Evolutionary conservation across 371 early-diverging fungal species (phyloP).

Genomic region (Mortierella sp.): DNA sequence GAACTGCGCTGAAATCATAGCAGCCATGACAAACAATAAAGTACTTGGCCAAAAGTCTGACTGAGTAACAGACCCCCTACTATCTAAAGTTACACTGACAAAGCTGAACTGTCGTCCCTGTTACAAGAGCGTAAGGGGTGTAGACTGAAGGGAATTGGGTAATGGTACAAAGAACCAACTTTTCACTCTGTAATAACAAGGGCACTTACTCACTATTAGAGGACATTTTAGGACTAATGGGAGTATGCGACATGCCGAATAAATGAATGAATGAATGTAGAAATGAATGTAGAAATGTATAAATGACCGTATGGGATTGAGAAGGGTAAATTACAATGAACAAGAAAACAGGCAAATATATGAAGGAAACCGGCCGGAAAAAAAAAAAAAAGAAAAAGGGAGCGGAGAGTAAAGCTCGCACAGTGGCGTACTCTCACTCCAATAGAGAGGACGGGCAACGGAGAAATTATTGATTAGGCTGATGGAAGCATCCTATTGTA

Average conservation of each 20-base stretch:
- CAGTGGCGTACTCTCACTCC: neutral
- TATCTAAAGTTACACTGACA: too few relatives aligned
- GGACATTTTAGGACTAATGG: conserved; percentile 20
- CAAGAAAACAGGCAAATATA: neutral
- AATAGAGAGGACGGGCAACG: neutral
- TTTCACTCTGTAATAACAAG: neutral
- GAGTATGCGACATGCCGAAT: conserved; percentile 19
- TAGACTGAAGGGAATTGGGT: neutral
- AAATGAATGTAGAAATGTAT: neutral
- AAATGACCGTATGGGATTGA: neutral
- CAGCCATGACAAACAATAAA: too few relatives aligned
- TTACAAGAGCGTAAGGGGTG: too few relatives aligned
- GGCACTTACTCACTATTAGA: conserved; percentile 6
- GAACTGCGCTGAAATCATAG: too few relatives aligned
- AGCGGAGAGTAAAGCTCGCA: neutral
- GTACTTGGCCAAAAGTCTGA: too few relatives aligned
- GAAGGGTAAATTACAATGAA: neutral
- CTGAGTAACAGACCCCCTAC: too few relatives aligned
- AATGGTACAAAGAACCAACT: neutral
- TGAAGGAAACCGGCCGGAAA: neutral
- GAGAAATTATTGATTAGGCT: neutral
- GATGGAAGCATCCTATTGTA: neutral
- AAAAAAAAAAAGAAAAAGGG: neutral
- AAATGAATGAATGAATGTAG: neutral
- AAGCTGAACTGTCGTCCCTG: too few relatives aligned